phyloP scores from a whole-genome alignment of 148 eudicot species.

The Persicaria maculosa region DNA sequence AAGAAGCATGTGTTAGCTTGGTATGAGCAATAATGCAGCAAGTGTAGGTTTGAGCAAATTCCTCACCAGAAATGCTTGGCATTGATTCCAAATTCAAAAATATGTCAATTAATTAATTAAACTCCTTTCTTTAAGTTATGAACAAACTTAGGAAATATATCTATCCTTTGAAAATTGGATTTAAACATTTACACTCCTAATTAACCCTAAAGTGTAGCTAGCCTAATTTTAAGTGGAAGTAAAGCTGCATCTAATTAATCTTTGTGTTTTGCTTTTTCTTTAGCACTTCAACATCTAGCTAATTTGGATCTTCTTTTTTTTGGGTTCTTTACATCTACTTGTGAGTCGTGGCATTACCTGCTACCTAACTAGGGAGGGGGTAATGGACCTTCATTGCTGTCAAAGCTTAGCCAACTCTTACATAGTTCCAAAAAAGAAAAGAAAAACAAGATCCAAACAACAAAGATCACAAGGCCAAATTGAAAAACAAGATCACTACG shows the following conservation, averaged over 20 bases:
- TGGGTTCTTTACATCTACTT: background rate
- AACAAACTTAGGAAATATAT: background rate
- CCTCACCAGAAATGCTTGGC: slow-evolving; percentile 14
- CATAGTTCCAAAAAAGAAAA: background rate
- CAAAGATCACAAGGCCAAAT: no score
- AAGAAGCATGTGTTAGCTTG: slow-evolving; percentile 9
- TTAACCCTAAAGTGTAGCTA: background rate
- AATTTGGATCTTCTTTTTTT: no score
- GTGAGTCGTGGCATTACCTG: background rate
- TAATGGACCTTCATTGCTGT: background rate
- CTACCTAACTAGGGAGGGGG: background rate
- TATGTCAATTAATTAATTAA: background rate
- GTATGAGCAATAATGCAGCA: slow-evolving; percentile 10
- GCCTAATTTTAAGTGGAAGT: background rate
- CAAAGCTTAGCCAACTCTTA: background rate
- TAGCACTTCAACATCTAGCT: no score
- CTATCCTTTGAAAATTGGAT: background rate
- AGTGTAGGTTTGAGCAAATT: slow-evolving; percentile 9
- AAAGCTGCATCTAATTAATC: background rate
- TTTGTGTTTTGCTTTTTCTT: background rate
- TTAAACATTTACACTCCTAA: background rate
- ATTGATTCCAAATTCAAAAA: slow-evolving; percentile 6
- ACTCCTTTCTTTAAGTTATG: background rate
- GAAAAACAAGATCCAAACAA: no score
- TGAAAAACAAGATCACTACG: no score